Base-by-base conservation (phyloP, 352 stramenopile genomes). In the Globisporangium nagaii region DNA sequence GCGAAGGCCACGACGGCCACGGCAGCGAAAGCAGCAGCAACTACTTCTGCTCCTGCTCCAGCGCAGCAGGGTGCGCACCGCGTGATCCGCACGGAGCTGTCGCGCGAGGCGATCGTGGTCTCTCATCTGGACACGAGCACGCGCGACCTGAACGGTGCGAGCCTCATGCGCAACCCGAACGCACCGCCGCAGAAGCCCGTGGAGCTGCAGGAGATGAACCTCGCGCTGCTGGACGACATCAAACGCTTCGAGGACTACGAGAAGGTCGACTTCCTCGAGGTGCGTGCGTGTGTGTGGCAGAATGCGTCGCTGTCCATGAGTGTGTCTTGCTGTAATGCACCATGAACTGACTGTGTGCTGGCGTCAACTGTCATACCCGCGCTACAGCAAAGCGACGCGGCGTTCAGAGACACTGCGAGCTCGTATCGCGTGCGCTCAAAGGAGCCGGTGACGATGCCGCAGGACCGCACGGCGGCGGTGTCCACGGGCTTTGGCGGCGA, bases 121-220 rank as follows among this genome's bases (percentile, higher is more conserved):
- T 62, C 19, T 41, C 60, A 31, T 41, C 28, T 27, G 50, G 67
- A 53, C 51, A 78, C 45, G 39, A 59, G 15, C 41, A 59, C 12
- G 54, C 61, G 43, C 57, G 57, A 64, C 28, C 28, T 62, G 40
- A 62, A 62, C 19, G 56, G 56, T 32, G 56, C 56, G 24, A 62
- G 56, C 32, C 56, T 62, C 22, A n/a, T 62, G 39, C 56, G 56
- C 47, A 62, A 62, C 25, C 56, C 56, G 40, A 46, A 52, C 20
- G 42, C 57, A 20, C 41, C 55, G 37, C 28, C 44, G 35, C 24
- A 56, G 28, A 60, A 56, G 13, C 27, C 43, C 5, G 51, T 51
- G 20, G 63, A 81, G 37, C 51, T 86, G 15, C 52, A 83, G 42
- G 79, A 90, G 62, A 86, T 90, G 79, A 70, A 75, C 52, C 25